A percentile compares a stretch with the other conserved stretches of the same genome.
Evolutionary conservation across 2,329 filamentous ascomycete genomes (phyloP).

Genomic region (Penicillium sp.): DNA sequence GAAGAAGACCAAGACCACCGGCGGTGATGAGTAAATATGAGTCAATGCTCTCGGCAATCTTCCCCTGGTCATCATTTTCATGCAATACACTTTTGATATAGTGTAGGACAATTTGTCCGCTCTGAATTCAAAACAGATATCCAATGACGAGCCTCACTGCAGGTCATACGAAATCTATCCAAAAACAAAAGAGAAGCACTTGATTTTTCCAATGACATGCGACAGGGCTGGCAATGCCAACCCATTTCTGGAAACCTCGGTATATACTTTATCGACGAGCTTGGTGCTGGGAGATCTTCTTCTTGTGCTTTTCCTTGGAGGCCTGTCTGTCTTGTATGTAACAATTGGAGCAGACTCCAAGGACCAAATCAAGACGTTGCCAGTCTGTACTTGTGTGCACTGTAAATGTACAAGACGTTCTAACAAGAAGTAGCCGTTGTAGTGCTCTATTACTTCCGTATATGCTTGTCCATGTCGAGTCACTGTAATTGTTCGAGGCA

Average conservation of each 20-base stretch:
- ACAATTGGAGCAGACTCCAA: constrained; percentile 7
- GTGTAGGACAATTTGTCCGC: constrained; percentile 12
- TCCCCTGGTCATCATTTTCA: constrained; percentile 16
- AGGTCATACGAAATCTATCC: constrained; percentile 14
- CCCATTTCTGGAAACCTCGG: constrained; percentile 2
- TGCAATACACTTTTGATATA: constrained; percentile 19
- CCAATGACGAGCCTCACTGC: constrained; percentile 20
- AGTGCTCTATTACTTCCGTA: neutral
- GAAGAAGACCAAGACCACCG: constrained; percentile 65
- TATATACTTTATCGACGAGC: constrained; percentile 10
- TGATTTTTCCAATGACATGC: constrained; percentile 9
- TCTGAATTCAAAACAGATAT: constrained; percentile 25
- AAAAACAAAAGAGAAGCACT: constrained; percentile 13
- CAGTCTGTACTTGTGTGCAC: neutral
- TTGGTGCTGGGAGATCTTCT: constrained; percentile 1
- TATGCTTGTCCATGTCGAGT: neutral
- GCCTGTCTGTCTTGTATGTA: constrained; percentile 12
- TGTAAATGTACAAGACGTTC: neutral
- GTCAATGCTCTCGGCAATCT: constrained; percentile 28
- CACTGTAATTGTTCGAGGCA: neutral
- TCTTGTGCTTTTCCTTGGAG: constrained; percentile 2
- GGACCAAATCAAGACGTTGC: constrained; percentile 14
- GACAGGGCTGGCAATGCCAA: constrained; percentile 5
- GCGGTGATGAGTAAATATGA: constrained; percentile 44
- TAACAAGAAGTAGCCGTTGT: neutral